Evolutionary conservation across 2,329 filamentous ascomycete genomes (phyloP), one percentile per base, ranked within the genome.

Genomic region (Colletotrichum higginsianum): DNA sequence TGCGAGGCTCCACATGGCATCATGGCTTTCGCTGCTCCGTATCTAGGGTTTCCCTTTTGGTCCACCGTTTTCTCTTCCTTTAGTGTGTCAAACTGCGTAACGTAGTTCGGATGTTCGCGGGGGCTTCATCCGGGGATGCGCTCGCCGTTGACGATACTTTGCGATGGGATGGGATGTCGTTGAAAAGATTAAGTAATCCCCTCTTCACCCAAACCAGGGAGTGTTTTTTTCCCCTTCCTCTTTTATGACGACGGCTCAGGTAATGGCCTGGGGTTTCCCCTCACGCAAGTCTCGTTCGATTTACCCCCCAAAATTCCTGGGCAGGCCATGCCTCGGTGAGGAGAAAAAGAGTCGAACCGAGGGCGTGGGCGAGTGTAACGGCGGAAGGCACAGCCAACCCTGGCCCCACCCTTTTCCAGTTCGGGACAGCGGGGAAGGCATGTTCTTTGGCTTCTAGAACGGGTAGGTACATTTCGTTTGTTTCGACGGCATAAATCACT

Each of bases 201-300:
- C 30, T 26, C 18, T 3, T n/a, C 15, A 12, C 58, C 6, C n/a
- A 12, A 38, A 18, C 52, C 30, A 38, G 30, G 30, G 18, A 55
- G 35, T 8, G 30, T 38, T 38, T 38, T 3, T 8, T 11, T 55
- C 30, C 30, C 30, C 18, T 26, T 40, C 40, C 40, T 61, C 46
- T 56, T 35, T 50, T 55, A 46, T 66, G 53, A 66, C 46, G 46
- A 42, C 23, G 18, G 26, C 67, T 44, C 38, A n/a, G 56, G 67
- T 61, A 61, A 30, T 50, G 63, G 50, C 57, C 38, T 38, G 35
- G 35, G 35, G 56, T n/a, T 58, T 71, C 68, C 68, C 68, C 68
- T 71, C 68, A 71, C 68, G 68, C 68, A 62, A 23, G 47, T 55
- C 56, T 71, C 55, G 64, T 71, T 68, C 68, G 68, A 63, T 62